Percentiles rank a stretch among this genome's conserved stretches.
Conservation (phyloP, 306 rosid species). For the Prunus dulcis region DNA sequence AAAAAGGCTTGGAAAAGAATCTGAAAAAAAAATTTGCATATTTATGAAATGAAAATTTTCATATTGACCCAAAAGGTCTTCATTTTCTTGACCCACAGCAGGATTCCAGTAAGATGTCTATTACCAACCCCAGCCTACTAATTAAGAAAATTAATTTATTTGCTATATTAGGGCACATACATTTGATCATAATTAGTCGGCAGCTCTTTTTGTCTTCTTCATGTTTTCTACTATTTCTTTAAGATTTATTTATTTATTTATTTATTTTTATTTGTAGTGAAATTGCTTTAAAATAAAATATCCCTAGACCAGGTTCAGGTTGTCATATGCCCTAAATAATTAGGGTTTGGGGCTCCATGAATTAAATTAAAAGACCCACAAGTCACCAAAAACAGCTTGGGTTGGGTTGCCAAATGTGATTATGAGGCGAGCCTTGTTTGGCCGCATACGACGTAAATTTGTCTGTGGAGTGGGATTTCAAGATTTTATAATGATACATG, state of each 20-base stretch:
- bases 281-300: background rate
- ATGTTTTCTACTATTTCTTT: conserved; percentile 16
- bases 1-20: background rate
- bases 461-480: background rate
- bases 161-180: background rate
- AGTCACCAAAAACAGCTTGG: background rate
- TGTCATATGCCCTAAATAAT: conserved; percentile 6
- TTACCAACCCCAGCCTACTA: background rate
- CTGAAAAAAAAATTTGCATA: background rate
- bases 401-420: background rate
- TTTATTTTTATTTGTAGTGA: background rate
- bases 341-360: conserved; percentile 67
- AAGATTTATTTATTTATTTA: background rate
- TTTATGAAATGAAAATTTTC: background rate
- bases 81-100: background rate
- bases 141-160: background rate
- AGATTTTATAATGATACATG: background rate
- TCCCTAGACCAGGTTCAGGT: background rate
- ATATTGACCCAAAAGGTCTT: background rate
- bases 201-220: conserved; percentile 23
- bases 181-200: conserved; percentile 12
- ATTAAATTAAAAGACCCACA: conserved; percentile 26
- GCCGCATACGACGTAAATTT: background rate
- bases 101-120: conserved; percentile 21
- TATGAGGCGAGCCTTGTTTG: background rate